phyloP scores from a whole-genome alignment of 2,329 filamentous ascomycete species.

The Curvularia eragrostidis region DNA sequence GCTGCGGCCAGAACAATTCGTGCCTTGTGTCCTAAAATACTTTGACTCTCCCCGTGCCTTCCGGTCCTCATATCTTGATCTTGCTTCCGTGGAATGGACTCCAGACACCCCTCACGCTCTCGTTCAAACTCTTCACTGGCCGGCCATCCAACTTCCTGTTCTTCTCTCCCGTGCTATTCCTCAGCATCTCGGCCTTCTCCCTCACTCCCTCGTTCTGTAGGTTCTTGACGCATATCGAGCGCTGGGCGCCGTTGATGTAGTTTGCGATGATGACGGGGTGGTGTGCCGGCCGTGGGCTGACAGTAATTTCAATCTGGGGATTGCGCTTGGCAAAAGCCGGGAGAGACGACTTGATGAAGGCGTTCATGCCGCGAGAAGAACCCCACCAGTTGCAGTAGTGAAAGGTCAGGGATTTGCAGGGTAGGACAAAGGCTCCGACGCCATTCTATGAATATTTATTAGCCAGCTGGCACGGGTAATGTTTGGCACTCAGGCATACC shows the following conservation, averaged over 20 bases:
- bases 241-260: constrained; percentile 89
- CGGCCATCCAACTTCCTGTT: constrained; percentile 62
- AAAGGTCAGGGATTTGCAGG: constrained; percentile 95
- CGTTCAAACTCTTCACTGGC: constrained; percentile 67
- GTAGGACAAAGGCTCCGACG: constrained; percentile 93
- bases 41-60: not conserved
- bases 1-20: not conserved
- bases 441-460: constrained; percentile 72
- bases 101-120: constrained; percentile 71
- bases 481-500: constrained; percentile 51
- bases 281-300: constrained; percentile 87
- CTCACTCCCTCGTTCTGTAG: constrained; percentile 80
- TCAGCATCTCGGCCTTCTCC: constrained; percentile 76
- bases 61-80: constrained; percentile 36
- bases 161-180: constrained; percentile 79
- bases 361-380: constrained; percentile 91
- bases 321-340: constrained; percentile 79
- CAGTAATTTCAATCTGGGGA: constrained; percentile 87
- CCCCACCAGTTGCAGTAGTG: constrained; percentile 98
- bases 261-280: constrained; percentile 88
- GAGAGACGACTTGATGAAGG: constrained; percentile 81
- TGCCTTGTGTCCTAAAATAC: not conserved
- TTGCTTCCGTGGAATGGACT: constrained; percentile 66
- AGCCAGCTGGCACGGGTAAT: constrained; percentile 13
- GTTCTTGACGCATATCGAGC: constrained; percentile 88